Conservation (phyloP, 768 basidiomycete species). For the Leucocoprinus leucothites region DNA sequence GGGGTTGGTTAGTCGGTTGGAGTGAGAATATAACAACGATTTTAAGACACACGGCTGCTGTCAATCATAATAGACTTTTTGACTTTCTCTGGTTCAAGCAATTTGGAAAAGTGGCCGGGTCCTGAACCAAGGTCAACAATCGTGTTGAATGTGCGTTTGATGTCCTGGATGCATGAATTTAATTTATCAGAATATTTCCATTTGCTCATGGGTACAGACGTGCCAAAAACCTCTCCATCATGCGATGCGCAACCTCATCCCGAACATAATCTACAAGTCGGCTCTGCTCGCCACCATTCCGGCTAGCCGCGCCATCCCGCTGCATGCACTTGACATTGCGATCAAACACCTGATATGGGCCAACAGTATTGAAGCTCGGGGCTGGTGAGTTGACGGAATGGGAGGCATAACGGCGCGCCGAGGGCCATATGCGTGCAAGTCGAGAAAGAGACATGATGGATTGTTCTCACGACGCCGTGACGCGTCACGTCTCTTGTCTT, state of each 20-base stretch:
- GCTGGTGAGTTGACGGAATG: slow-evolving; percentile 40
- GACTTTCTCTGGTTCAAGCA: slow-evolving; percentile 66
- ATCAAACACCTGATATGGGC: slow-evolving; percentile 86
- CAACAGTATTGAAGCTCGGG: slow-evolving; percentile 42
- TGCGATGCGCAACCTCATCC: slow-evolving; percentile 84
- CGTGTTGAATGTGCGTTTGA: slow-evolving; percentile 76
- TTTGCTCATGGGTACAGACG: slow-evolving; percentile 10
- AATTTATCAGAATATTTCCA: not conserved
- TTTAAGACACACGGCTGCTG: slow-evolving; percentile 61
- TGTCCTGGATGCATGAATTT: slow-evolving; percentile 57
- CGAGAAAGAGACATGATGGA: slow-evolving; percentile 21
- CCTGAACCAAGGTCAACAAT: slow-evolving; percentile 90
- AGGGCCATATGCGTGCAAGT: slow-evolving; percentile 13
- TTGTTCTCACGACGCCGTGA: slow-evolving; percentile 6
- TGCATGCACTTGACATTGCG: slow-evolving; percentile 74
- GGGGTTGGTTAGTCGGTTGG: not conserved
- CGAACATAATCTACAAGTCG: slow-evolving; percentile 88
- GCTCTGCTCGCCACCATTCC: slow-evolving; percentile 57
- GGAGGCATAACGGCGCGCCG: slow-evolving; percentile 44
- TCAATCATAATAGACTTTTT: slow-evolving; percentile 83
- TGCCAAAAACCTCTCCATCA: slow-evolving; percentile 90
- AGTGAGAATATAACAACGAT: not conserved
- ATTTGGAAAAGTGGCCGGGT: slow-evolving; percentile 86
- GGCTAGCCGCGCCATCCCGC: slow-evolving; percentile 65
- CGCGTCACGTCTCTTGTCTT: not conserved